A percentile compares a stretch with the other conserved stretches of the same genome.
Conservation (phyloP, 768 basidiomycete genomes). For the Leccinellum albellum region DNA sequence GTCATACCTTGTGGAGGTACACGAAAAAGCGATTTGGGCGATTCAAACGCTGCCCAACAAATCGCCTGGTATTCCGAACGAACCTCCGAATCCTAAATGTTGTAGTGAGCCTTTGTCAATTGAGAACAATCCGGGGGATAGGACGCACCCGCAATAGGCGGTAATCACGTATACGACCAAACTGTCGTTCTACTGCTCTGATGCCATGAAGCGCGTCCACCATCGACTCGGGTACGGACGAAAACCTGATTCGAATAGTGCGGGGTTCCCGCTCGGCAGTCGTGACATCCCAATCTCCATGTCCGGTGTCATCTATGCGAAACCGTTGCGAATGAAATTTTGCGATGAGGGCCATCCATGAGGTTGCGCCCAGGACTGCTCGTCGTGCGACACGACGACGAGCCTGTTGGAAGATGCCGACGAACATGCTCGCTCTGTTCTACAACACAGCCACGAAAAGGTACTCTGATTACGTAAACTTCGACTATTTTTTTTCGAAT, state of each 20-base stretch:
- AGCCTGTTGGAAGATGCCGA: constrained; percentile 5
- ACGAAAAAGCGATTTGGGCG: constrained; percentile 38
- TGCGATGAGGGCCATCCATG: not conserved
- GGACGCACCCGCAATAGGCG: constrained; percentile 40
- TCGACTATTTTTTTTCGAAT: constrained; percentile 9
- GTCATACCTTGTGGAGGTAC: constrained; percentile 32
- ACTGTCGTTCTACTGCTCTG: constrained; percentile 53
- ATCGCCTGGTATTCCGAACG: constrained; percentile 40
- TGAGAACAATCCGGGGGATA: not conserved
- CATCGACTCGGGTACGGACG: constrained; percentile 41
- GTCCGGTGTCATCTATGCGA: constrained; percentile 22
- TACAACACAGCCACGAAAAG: constrained; percentile 14
- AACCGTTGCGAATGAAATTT: constrained; percentile 11
- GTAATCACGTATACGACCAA: constrained; percentile 46
- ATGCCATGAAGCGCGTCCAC: constrained; percentile 50
- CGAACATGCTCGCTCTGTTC: constrained; percentile 15
- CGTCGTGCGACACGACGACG: constrained; percentile 4
- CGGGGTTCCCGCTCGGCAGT: constrained; percentile 9
- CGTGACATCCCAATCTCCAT: constrained; percentile 15
- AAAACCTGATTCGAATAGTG: constrained; percentile 40
- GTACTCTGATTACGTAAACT: constrained; percentile 22
- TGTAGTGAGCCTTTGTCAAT: not conserved
- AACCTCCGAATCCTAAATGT: constrained; percentile 45
- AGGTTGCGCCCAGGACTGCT: not conserved
- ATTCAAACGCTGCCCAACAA: constrained; percentile 44